Percentiles rank a stretch among this genome's conserved stretches.
Evolutionary conservation across 306 rosid genomes (phyloP).

Genomic region (Pueraria montana): DNA sequence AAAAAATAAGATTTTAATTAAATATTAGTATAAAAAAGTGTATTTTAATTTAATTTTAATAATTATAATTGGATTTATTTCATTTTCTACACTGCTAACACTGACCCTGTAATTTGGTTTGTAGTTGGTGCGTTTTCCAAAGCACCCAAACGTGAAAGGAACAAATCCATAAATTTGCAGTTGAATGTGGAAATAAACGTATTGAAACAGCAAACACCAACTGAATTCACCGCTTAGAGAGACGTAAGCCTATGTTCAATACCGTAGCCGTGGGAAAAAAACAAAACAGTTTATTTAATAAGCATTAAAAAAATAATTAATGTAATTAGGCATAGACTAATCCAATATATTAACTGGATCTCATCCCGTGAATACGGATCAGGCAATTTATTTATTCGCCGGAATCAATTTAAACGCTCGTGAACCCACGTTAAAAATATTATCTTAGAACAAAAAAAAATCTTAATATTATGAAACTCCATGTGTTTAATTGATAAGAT

Average conservation of each 20-base stretch:
- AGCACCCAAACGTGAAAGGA: background rate
- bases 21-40: too few relatives aligned
- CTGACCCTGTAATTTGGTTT: background rate
- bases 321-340: background rate
- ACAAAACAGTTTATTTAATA: background rate
- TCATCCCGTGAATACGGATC: constrained; percentile 24
- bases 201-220: background rate
- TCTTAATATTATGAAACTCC: background rate
- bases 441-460: background rate
- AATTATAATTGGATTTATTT: constrained; percentile 4
- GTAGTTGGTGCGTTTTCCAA: background rate
- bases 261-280: background rate
- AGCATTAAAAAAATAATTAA: background rate
- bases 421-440: background rate
- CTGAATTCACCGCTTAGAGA: background rate
- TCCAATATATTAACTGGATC: background rate
- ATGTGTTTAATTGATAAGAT: background rate
- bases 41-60: background rate
- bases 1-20: too few relatives aligned
- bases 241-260: background rate
- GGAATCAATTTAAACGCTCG: background rate
- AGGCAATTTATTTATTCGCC: background rate
- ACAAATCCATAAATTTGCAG: background rate
- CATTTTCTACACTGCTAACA: background rate
- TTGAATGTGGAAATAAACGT: background rate